Base-by-base conservation (phyloP, 2,329 filamentous ascomycete genomes). In the Ascosphaera apis region DNA sequence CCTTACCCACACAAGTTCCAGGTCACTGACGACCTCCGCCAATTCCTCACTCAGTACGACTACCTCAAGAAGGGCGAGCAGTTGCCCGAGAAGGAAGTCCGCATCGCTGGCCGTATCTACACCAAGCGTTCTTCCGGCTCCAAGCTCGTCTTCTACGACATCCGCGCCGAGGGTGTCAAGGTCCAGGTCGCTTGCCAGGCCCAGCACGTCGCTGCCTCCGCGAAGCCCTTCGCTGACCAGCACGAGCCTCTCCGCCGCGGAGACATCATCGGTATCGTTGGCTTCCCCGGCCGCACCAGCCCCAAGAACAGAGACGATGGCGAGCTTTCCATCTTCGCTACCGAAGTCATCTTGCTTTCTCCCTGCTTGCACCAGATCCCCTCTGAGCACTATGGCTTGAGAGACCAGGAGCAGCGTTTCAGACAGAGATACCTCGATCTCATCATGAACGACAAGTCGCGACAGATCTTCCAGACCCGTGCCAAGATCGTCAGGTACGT, bases 1-100 rank as follows among this genome's bases (percentile, higher is more conserved):
- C 80, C 80, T 11, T 92, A 93, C 59, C 88, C 88, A 5, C 86
- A 98, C 75, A 77, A 77, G 67, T 95, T 92, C 67, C 65, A 84
- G 39, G 73, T 81, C 53, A 79, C 76, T 55, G 83, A 82, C 51
- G 78, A 88, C 48, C 65, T 92, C 41, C 66, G 69, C 50, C 70
- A 84, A 46, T 92, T 91, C 55, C 63, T 78, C 47, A 65, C 75
- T 47, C 69, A 91, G 37, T 91, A 79, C 51, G 70, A 71, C 38
- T 43, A 50, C 16, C 70, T 95, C 57, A 82, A 83, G 68, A 91
- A 82, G 43, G 88, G 88, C 48, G 83, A 98, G 57, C 66, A 71
- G 43, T 67, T 72, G 55, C 72, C 77, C 56, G 75, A 83, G 41
- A 72, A 75, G 54, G 65, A 72, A 48, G 67, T 95, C 44, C 67